Conservation (phyloP, 2,329 filamentous ascomycete species). For the Dichotomopilus funicola region DNA sequence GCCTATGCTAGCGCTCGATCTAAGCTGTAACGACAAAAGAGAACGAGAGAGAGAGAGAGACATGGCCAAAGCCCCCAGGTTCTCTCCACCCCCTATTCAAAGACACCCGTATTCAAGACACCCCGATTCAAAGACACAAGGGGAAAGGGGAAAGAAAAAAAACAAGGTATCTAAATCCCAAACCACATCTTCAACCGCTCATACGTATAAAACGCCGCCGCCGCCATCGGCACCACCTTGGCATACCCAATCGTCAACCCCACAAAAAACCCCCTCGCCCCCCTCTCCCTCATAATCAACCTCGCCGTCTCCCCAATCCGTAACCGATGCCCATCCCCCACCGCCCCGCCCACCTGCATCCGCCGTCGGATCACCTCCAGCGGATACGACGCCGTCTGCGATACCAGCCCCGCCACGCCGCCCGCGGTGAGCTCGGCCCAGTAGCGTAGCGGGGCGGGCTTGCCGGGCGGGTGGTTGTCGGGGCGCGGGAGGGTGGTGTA, state of each 20-base stretch:
- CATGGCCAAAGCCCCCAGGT: no score
- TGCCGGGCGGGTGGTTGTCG: constrained; percentile 45
- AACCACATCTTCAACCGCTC: constrained; percentile 57
- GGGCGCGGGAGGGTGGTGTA: constrained; percentile 70
- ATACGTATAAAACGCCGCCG: constrained; percentile 61
- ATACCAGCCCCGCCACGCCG: constrained; percentile 78
- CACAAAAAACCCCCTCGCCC: constrained; percentile 79
- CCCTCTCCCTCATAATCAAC: constrained; percentile 69
- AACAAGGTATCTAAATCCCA: constrained; percentile 48
- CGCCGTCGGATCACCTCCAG: constrained; percentile 84
- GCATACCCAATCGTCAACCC: constrained; percentile 91
- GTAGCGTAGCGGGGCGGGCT: constrained; percentile 67
- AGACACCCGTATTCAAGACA: no score
- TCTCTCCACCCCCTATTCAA: no score
- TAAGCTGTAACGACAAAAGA: no score
- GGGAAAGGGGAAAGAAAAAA: no score
- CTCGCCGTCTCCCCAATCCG: constrained; percentile 71
- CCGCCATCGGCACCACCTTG: constrained; percentile 86
- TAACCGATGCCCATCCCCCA: constrained; percentile 78
- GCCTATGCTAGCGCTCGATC: no score
- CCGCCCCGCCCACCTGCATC: constrained; percentile 94
- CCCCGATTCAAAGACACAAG: no score
- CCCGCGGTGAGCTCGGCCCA: constrained; percentile 85
- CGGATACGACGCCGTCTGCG: constrained; percentile 88
- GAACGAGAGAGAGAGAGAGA: no score